These are phyloP conservation scores for Helicostylum pulchrum DNA, from an alignment of 192 early-diverging fungal genomes.

Conservation along the genomic window DNA sequence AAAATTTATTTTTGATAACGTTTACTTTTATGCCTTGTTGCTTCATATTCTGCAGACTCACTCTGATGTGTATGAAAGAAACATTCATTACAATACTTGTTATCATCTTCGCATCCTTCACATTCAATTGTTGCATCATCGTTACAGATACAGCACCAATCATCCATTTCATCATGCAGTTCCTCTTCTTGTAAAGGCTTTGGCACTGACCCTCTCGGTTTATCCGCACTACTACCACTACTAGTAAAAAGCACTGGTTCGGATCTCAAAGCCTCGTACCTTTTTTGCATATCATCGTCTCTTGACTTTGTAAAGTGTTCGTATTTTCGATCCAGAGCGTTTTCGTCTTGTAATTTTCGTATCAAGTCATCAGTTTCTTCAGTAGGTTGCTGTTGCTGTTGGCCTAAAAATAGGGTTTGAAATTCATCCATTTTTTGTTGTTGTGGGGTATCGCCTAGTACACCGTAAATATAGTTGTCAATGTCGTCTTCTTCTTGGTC, in stretches of 20 bases:
- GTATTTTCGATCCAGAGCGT: slow-evolving; percentile 15
- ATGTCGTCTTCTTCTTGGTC: neutral
- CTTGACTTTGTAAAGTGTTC: slow-evolving; percentile 2
- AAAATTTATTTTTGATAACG: neutral
- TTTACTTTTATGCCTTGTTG: slow-evolving; percentile 27
- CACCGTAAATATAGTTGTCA: neutral
- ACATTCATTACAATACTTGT: slow-evolving; percentile 50
- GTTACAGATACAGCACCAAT: slow-evolving; percentile 62
- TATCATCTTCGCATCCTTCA: slow-evolving; percentile 57
- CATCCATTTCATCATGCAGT: slow-evolving; percentile 40
- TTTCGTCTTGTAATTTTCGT: slow-evolving; percentile 6
- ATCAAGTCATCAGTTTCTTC: slow-evolving; percentile 8
- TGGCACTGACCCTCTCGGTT: slow-evolving; percentile 36
- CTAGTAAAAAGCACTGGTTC: neutral
- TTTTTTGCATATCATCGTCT: slow-evolving; percentile 20
- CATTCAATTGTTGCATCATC: slow-evolving; percentile 60
- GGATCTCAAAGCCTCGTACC: slow-evolving; percentile 31
- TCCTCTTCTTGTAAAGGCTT: slow-evolving; percentile 34
- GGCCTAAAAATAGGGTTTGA: neutral
- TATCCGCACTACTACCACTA: neutral
- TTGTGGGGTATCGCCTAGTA: neutral
- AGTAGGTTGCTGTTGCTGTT: neutral
- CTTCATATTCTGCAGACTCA: slow-evolving; percentile 39
- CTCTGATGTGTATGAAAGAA: slow-evolving; percentile 54
- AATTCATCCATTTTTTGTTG: neutral